Evolutionary conservation across 352 stramenopile species (phyloP).

Genomic region (Thalassiosira mediterranea): DNA sequence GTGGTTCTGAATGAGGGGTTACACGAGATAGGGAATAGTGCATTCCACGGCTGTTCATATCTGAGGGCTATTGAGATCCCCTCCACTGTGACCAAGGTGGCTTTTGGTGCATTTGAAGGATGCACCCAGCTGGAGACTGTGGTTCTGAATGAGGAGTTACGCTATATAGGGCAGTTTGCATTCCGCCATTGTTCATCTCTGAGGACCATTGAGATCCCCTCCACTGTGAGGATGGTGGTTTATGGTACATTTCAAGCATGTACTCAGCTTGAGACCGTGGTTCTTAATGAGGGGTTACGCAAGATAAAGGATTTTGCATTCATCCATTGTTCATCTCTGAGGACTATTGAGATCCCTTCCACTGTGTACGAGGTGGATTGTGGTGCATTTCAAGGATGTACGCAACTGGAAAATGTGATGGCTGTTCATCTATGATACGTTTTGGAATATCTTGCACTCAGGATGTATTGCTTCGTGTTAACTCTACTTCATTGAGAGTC

Average conservation of each 20-base stretch:
- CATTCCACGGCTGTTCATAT: not conserved
- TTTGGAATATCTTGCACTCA: no score
- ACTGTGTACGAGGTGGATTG: not conserved
- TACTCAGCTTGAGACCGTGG: not conserved
- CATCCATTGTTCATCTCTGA: not conserved
- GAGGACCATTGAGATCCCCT: constrained; percentile 6
- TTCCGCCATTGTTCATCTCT: constrained; percentile 13
- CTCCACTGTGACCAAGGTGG: not conserved
- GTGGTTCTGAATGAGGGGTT: not conserved
- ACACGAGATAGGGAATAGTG: not conserved
- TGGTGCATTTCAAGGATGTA: not conserved
- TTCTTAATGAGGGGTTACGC: constrained; percentile 2
- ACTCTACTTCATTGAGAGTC: no score
- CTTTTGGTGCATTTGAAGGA: not conserved
- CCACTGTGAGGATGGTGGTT: constrained; percentile 4
- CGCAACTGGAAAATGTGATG: not conserved
- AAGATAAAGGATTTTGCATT: constrained; percentile 5
- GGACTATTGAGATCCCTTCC: not conserved
- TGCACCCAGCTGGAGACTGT: not conserved
- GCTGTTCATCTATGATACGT: no score
- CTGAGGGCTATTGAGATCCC: not conserved
- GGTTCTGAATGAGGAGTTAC: not conserved
- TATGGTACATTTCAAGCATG: constrained; percentile 9
- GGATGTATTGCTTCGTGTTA: no score
- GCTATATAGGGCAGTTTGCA: not conserved